Conservation (phyloP, 345 rosid genomes). For the Eucalyptus pumila region DNA sequence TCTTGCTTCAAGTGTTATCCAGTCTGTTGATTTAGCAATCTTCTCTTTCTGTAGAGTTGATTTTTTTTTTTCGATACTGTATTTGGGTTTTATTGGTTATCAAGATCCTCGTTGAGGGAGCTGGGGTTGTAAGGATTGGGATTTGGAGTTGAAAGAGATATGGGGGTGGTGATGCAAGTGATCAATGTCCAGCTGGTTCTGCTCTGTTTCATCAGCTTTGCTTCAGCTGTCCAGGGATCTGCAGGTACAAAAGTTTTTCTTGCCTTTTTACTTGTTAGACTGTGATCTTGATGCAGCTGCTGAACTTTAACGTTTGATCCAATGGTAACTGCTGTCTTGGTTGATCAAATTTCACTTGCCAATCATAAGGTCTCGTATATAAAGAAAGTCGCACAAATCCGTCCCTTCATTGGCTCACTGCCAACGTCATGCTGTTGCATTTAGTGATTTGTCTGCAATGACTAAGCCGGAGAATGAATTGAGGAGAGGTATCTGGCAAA, state of each 20-base stretch:
- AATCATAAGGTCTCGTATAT: neutral
- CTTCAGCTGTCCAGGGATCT: constrained; percentile 32
- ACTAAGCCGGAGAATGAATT: neutral
- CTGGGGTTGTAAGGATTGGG: neutral
- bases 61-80: neutral
- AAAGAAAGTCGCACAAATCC: neutral
- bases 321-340: neutral
- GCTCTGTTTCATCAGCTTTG: constrained; percentile 28
- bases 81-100: neutral
- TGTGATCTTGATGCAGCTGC: neutral
- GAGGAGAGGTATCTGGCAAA: neutral
- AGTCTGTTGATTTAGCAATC: neutral
- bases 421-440: neutral
- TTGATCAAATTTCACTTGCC: neutral
- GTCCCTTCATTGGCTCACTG: neutral
- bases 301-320: neutral
- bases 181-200: constrained; percentile 14
- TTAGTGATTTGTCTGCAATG: neutral
- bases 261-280: neutral
- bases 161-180: constrained; percentile 34
- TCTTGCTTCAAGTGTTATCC: constrained; percentile 6
- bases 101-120: neutral
- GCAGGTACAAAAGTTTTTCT: constrained; percentile 15
- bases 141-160: constrained; percentile 30
- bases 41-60: neutral